These are phyloP conservation scores for Verticillium tricorpus DNA, from an alignment of 2,329 filamentous ascomycete species.

Conservation along the genomic window DNA sequence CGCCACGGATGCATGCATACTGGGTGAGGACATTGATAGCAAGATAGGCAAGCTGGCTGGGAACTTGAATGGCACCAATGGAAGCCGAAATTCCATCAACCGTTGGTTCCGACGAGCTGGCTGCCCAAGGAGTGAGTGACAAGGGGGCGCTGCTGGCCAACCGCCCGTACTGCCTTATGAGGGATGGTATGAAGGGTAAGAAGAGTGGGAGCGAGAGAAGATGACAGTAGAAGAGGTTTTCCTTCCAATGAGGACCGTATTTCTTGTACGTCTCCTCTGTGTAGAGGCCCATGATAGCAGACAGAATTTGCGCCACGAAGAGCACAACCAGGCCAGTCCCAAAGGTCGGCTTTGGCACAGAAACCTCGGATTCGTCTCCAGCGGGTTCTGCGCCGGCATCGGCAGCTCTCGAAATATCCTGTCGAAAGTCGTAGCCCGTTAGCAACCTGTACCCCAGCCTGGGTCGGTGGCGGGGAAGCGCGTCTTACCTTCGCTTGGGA, in stretches of 20 bases:
- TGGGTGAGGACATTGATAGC: conserved; percentile 81
- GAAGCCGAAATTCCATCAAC: conserved; percentile 31
- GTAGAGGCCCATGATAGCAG: conserved; percentile 91
- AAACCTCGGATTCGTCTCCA: background rate
- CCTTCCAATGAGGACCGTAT: conserved; percentile 88
- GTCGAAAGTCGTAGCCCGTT: background rate
- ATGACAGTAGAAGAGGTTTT: conserved; percentile 93
- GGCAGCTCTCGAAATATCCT: conserved; percentile 3
- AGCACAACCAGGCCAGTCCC: conserved; percentile 74
- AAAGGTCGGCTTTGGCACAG: conserved; percentile 33
- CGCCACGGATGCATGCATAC: conserved; percentile 90
- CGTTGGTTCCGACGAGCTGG: conserved; percentile 22
- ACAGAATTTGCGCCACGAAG: conserved; percentile 82
- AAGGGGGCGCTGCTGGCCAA: conserved; percentile 62
- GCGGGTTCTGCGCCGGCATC: background rate
- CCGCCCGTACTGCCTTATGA: conserved; percentile 58
- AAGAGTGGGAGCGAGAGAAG: conserved; percentile 73
- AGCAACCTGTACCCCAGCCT: conserved; percentile 12
- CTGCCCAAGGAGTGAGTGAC: conserved; percentile 28
- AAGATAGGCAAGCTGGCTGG: conserved; percentile 68
- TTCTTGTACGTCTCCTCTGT: conserved; percentile 83
- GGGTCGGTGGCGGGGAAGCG: background rate
- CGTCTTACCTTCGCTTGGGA: conserved; percentile 69
- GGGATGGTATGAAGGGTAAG: conserved; percentile 62
- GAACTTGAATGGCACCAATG: conserved; percentile 41